Percentiles rank a stretch among this genome's conserved stretches.
These are phyloP conservation scores for Zhuliangozyma parablackwelliae DNA, from an alignment of 1,139 yeast genomes.

Conservation along the genomic window DNA sequence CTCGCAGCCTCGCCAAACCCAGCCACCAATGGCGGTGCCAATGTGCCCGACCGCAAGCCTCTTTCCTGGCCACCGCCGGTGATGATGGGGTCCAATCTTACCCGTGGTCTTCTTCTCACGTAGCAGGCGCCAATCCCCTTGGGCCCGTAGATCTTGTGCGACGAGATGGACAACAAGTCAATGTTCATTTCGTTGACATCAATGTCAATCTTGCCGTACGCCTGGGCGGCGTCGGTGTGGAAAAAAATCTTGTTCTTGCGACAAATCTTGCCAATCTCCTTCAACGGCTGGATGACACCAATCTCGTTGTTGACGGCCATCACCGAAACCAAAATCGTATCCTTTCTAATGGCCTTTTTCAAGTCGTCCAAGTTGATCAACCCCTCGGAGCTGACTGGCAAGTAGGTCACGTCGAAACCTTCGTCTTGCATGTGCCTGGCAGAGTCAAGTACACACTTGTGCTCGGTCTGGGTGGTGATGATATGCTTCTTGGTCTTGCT, in stretches of 20 bases:
- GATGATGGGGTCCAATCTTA: slow-evolving; percentile 88
- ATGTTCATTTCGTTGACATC: slow-evolving; percentile 93
- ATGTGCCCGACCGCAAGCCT: slow-evolving; percentile 94
- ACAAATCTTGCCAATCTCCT: slow-evolving; percentile 88
- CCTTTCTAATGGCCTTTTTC: slow-evolving; percentile 82
- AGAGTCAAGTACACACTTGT: slow-evolving; percentile 94
- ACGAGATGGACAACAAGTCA: slow-evolving; percentile 88
- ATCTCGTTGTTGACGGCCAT: slow-evolving; percentile 99
- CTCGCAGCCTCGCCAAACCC: slow-evolving; percentile 99
- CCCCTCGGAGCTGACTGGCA: slow-evolving; percentile 81
- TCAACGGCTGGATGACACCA: slow-evolving; percentile 94
- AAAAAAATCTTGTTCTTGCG: slow-evolving; percentile 84
- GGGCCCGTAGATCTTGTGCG: slow-evolving; percentile 97
- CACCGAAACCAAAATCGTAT: slow-evolving; percentile 84
- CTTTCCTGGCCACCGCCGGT: slow-evolving; percentile 99
- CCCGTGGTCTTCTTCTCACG: slow-evolving; percentile 97
- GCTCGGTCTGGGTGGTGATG: slow-evolving; percentile 95
- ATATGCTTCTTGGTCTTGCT: slow-evolving; percentile 86
- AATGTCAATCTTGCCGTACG: slow-evolving; percentile 86
- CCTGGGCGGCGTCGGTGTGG: slow-evolving; percentile 99
- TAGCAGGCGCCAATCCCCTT: slow-evolving; percentile 96
- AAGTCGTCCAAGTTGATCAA: slow-evolving; percentile 72
- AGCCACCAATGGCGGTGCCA: slow-evolving; percentile 90
- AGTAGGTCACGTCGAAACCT: slow-evolving; percentile 92
- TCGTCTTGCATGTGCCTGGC: slow-evolving; percentile 94